Percentiles rank a stretch among this genome's conserved stretches.
phyloP scores from a whole-genome alignment of 768 basidiomycete species.

The Leucosporidium creatinivorum region DNA sequence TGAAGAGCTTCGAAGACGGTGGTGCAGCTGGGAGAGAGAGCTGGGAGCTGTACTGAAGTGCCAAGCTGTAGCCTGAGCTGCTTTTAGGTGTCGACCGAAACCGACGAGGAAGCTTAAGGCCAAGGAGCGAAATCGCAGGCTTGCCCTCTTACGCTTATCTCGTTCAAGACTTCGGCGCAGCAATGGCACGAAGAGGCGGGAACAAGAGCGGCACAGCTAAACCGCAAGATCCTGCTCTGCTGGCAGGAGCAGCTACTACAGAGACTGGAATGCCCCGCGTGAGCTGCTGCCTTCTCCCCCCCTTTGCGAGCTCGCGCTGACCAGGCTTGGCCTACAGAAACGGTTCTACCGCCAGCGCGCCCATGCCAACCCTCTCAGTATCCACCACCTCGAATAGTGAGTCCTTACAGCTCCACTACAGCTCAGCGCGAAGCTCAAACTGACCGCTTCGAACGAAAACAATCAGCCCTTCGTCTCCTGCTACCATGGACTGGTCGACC shows the following conservation, averaged over 20 bases:
- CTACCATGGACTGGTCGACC: constrained; percentile 66
- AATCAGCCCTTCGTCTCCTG: constrained; percentile 59
- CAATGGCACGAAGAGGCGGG: too few species aligned
- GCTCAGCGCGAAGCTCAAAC: not conserved
- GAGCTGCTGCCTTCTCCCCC: not conserved
- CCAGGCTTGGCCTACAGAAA: constrained; percentile 41
- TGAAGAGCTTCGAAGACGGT: too few species aligned
- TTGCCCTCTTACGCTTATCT: too few species aligned
- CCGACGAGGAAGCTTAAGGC: too few species aligned
- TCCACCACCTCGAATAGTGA: constrained; percentile 70
- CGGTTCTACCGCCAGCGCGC: constrained; percentile 50
- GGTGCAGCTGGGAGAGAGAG: too few species aligned
- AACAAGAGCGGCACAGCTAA: too few species aligned
- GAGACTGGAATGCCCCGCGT: not conserved
- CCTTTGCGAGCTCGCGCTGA: not conserved
- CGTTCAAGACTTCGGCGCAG: too few species aligned
- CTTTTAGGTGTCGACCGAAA: too few species aligned
- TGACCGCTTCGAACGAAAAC: not conserved
- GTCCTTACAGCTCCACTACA: constrained; percentile 21
- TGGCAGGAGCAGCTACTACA: not conserved
- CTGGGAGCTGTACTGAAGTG: too few species aligned
- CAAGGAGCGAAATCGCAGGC: too few species aligned
- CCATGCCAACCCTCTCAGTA: constrained; percentile 50
- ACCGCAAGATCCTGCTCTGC: not conserved
- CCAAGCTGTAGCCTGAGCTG: too few species aligned